Evolutionary conservation across 495 filamentous ascomycete species (phyloP).

Genomic region (Hypoxylon rickii): DNA sequence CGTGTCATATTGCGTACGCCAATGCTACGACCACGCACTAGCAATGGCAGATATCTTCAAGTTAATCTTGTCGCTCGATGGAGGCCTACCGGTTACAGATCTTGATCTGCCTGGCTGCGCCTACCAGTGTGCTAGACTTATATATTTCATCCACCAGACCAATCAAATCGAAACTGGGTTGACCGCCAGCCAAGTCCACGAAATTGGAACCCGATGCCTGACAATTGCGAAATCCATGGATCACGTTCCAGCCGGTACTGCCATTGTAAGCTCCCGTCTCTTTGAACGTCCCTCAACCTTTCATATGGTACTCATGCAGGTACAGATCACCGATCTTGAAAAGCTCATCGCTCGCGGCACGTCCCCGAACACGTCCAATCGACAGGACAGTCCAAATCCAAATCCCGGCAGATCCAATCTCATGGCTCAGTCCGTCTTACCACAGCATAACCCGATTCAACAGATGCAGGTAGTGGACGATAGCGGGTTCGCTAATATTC

Average conservation of each 20-base stretch:
- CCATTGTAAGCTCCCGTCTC: slow-evolving; percentile 45
- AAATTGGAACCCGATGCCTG: slow-evolving; percentile 37
- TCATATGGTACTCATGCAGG: slow-evolving; percentile 14
- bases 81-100: slow-evolving; percentile 49
- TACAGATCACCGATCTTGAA: slow-evolving; percentile 51
- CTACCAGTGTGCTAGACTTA: slow-evolving; percentile 51
- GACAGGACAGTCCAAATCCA: slow-evolving; percentile 29
- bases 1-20: slow-evolving; percentile 42
- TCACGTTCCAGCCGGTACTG: slow-evolving; percentile 41
- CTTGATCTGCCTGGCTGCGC: slow-evolving; percentile 54
- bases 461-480: slow-evolving; percentile 39
- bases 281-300: not conserved
- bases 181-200: slow-evolving; percentile 34
- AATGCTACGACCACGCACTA: slow-evolving; percentile 53
- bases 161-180: slow-evolving; percentile 29
- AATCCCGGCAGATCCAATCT: slow-evolving; percentile 19
- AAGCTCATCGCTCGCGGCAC: slow-evolving; percentile 47
- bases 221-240: slow-evolving; percentile 40
- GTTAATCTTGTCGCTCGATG: slow-evolving; percentile 44
- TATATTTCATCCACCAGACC: slow-evolving; percentile 38
- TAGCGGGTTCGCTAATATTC: slow-evolving; percentile 30
- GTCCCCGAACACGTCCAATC: slow-evolving; percentile 14
- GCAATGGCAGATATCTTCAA: slow-evolving; percentile 55
- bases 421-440: slow-evolving; percentile 22
- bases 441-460: slow-evolving; percentile 29